phyloP scores from a whole-genome alignment of 768 basidiomycete genomes.

The Gyrodon lividus region DNA sequence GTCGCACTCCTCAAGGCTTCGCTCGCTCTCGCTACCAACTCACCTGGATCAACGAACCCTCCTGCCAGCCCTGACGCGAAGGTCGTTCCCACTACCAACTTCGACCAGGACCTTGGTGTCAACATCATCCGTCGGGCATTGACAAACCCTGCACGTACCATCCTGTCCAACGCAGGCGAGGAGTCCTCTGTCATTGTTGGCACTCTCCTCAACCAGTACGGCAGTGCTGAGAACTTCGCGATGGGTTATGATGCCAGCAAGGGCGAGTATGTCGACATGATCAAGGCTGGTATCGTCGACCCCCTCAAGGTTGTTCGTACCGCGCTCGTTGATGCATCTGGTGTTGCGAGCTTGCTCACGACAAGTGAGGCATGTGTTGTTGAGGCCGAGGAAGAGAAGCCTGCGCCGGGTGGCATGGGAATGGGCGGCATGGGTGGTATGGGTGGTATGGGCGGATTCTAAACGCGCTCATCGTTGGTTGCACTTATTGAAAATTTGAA shows the following conservation, averaged over 20 bases:
- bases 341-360: conserved; percentile 91
- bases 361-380: conserved; percentile 93
- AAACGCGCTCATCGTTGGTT: conserved; percentile 9
- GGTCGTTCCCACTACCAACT: conserved; percentile 81
- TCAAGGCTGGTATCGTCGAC: conserved; percentile 91
- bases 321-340: conserved; percentile 86
- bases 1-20: conserved; percentile 88
- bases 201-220: conserved; percentile 70
- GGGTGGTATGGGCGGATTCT: conserved; percentile 55
- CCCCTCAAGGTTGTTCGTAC: conserved; percentile 95
- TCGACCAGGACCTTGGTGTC: conserved; percentile 96
- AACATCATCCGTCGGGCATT: conserved; percentile 88
- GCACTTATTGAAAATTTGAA: background rate
- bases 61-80: conserved; percentile 57
- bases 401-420: conserved; percentile 45
- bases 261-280: conserved; percentile 95
- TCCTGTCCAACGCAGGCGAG: conserved; percentile 92
- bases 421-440: conserved; percentile 66
- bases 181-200: conserved; percentile 93
- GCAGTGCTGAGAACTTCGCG: conserved; percentile 70
- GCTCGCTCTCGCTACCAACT: conserved; percentile 59
- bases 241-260: conserved; percentile 91
- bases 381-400: conserved; percentile 81
- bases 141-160: conserved; percentile 79
- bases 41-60: conserved; percentile 44